Conservation (phyloP, 768 basidiomycete species). For the Phlegmacium glaucopus region DNA sequence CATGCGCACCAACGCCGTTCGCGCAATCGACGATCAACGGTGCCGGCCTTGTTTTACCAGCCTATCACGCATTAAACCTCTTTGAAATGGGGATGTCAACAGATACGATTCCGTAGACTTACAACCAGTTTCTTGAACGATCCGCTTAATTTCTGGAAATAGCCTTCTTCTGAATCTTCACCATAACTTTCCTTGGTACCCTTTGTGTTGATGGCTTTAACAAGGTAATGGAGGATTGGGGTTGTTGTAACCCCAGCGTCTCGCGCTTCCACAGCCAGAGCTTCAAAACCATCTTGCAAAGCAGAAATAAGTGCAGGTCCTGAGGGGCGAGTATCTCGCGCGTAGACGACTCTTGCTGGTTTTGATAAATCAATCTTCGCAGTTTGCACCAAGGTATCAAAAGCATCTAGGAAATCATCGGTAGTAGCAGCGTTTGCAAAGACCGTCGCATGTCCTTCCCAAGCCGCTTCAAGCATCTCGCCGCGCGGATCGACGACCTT, state of each 20-base stretch:
- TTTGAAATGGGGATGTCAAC: slow-evolving; percentile 1
- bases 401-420: slow-evolving; percentile 63
- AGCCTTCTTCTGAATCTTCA: slow-evolving; percentile 76
- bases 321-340: slow-evolving; percentile 89
- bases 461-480: slow-evolving; percentile 93
- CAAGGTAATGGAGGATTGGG: slow-evolving; percentile 93
- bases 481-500: slow-evolving; percentile 97
- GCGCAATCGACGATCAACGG: slow-evolving; percentile 92
- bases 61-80: slow-evolving; percentile 32
- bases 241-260: slow-evolving; percentile 89
- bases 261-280: slow-evolving; percentile 62
- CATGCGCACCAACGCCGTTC: slow-evolving; percentile 91
- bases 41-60: slow-evolving; percentile 51
- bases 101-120: slow-evolving; percentile 26
- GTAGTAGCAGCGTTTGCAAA: slow-evolving; percentile 82
- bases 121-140: slow-evolving; percentile 90
- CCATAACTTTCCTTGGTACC: slow-evolving; percentile 78
- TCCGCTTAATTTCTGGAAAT: slow-evolving; percentile 73
- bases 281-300: slow-evolving; percentile 78
- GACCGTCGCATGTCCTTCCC: slow-evolving; percentile 86
- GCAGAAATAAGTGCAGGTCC: slow-evolving; percentile 73
- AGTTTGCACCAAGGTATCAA: slow-evolving; percentile 58
- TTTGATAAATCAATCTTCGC: slow-evolving; percentile 75
- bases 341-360: slow-evolving; percentile 85
- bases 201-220: slow-evolving; percentile 84